Evolutionary conservation across 441 rosid genomes (phyloP), one percentile per base, ranked within the genome.

Genomic region (Cnidoscolus chayamansa): DNA sequence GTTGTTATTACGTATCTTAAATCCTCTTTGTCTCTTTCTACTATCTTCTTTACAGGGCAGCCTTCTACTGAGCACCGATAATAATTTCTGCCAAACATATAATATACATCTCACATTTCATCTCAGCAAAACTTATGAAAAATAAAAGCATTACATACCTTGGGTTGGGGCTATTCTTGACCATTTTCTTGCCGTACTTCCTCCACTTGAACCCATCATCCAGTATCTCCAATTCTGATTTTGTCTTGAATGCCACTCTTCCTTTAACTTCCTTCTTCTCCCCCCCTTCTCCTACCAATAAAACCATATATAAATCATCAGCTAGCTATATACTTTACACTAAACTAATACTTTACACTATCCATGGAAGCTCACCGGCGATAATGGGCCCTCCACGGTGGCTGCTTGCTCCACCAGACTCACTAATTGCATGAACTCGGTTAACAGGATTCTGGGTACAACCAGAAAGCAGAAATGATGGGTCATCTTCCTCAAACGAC

Each of bases 131-230:
- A 35, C 5, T 2, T 3, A 40, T 40, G 45, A 40, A 40, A 40
- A 40, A 40, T 40, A 25, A 6, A 12, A n/a, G 7, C 32, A 50
- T 37, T 59, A 4, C 3, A 9, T 81, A 94, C 98, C 98, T 94
- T 17, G 98, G 99, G 68, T 94, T 83, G 10, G 96, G 92, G 77
- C 93, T 94, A 82, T 90, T 88, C 81, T 92, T 94, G 55, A 94
- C 98, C 96, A 88, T 89, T 81, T 94, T 94, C 88, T 92, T 94
- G 40, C 99, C 99, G 65, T 94, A 94, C 75, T 94, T 94, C 74
- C 97, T 89, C 98, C 98, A 94, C 77, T 77, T 94, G 81, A 67
- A 94, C 1, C 98, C 98, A 55, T 94, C 98, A 65, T 89, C 93
- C 31, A 94, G 83, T 74, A 92, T 84, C 75, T 94, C 99, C 9